A percentile compares a stretch with the other conserved stretches of the same genome.
Conservation (phyloP, 129 eudicot species). For the Glebionis coronaria region DNA sequence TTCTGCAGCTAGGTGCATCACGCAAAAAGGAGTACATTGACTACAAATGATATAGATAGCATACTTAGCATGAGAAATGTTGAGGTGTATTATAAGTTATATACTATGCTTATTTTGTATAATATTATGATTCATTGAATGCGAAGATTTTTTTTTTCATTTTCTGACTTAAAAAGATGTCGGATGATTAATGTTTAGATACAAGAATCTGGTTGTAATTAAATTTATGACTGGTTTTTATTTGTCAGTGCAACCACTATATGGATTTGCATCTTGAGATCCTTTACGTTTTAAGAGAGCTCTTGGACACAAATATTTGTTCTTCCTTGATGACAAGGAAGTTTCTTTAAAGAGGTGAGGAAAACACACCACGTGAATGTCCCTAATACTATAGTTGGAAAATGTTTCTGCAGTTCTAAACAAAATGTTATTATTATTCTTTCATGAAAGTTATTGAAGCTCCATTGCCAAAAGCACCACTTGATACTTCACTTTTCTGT, state of each 20-base stretch:
- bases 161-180: not conserved
- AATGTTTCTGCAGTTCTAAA: conserved; percentile 9
- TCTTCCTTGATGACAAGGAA: conserved; percentile 66
- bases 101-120: not conserved
- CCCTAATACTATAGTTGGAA: not conserved
- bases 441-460: conserved; percentile 57
- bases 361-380: conserved; percentile 9
- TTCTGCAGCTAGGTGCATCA: too few species aligned
- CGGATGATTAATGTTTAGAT: conserved; percentile 2
- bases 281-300: conserved; percentile 68
- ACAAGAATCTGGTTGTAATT: not conserved
- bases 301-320: conserved; percentile 66
- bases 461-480: too few species aligned
- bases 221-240: conserved; percentile 11
- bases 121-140: conserved; percentile 7
- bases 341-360: conserved; percentile 55
- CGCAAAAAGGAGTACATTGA: conserved; percentile 57
- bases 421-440: conserved; percentile 9
- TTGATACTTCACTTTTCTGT: conserved; percentile 59
- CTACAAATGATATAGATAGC: conserved; percentile 65
- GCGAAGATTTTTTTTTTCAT: not conserved
- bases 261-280: conserved; percentile 73
- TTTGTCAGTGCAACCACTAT: conserved; percentile 54
- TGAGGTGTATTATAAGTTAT: conserved; percentile 40
- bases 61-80: conserved; percentile 64